Conservation (phyloP, 2,329 filamentous ascomycete species). For the Lasiodiplodia citricola region DNA sequence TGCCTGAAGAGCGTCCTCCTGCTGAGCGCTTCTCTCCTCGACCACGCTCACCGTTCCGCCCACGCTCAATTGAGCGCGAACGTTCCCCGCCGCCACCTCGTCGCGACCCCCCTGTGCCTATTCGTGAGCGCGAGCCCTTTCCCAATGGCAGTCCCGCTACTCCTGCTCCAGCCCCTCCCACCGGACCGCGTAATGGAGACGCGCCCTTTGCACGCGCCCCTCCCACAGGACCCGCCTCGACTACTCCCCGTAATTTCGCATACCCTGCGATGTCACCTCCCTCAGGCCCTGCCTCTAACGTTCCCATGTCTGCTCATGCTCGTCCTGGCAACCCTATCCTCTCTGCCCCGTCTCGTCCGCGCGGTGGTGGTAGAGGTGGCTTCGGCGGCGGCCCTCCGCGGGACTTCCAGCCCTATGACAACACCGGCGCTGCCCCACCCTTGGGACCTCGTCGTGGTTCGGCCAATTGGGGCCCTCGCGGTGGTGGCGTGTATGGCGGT, state of each 20-base stretch:
- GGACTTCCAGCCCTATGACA: conserved; percentile 35
- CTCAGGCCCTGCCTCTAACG: conserved; percentile 41
- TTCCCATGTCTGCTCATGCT: conserved; percentile 38
- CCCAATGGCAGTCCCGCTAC: conserved; percentile 33
- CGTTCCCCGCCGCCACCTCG: conserved; percentile 15
- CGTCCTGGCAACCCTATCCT: conserved; percentile 43
- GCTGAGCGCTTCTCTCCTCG: conserved; percentile 41
- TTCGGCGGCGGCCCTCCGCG: conserved; percentile 34
- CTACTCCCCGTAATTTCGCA: conserved; percentile 24
- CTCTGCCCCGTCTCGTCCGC: conserved; percentile 47
- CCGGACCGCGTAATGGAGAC: conserved; percentile 45
- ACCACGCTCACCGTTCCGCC: conserved; percentile 36
- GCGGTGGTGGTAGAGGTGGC: conserved; percentile 48
- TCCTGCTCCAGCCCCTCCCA: conserved; percentile 37
- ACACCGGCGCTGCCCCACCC: conserved; percentile 42
- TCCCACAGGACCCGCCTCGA: conserved; percentile 47
- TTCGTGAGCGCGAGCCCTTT: conserved; percentile 33
- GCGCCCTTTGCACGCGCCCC: conserved; percentile 41
- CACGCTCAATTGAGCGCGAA: conserved; percentile 34
- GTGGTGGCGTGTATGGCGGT: conserved; percentile 37
- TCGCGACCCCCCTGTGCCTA: conserved; percentile 17
- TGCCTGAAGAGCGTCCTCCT: conserved; percentile 34
- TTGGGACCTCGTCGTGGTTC: conserved; percentile 42
- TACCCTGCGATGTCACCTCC: conserved; percentile 47
- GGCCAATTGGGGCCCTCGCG: conserved; percentile 37